Percentiles rank a stretch among this genome's conserved stretches.
Conservation (phyloP, 2,329 filamentous ascomycete species). For the Capronia epimyces region DNA sequence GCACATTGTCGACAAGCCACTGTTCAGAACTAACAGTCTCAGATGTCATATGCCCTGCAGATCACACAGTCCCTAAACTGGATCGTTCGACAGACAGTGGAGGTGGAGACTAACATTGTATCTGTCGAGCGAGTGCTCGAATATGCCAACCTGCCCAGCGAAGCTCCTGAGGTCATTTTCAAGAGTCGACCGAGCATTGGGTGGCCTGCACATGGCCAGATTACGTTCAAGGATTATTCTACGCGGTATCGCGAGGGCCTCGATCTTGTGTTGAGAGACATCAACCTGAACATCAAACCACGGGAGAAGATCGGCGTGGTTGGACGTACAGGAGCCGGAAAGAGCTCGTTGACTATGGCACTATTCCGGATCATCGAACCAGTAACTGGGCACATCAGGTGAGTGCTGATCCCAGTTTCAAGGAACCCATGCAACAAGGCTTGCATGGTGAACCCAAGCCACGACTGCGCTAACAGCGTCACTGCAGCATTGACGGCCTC, state of each 20-base stretch:
- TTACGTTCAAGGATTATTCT: slow-evolving; percentile 90
- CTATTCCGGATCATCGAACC: slow-evolving; percentile 96
- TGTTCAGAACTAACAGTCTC: slow-evolving; percentile 4
- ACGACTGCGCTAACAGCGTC: slow-evolving; percentile 5
- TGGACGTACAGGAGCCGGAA: slow-evolving; percentile 90
- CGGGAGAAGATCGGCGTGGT: slow-evolving; percentile 98
- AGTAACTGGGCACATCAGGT: slow-evolving; percentile 66
- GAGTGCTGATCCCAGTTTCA: slow-evolving; percentile 21
- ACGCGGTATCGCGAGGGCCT: slow-evolving; percentile 85
- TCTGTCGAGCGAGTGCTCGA: slow-evolving; percentile 96
- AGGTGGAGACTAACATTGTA: slow-evolving; percentile 99
- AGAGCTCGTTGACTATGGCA: slow-evolving; percentile 86
- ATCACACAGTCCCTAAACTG: slow-evolving; percentile 97
- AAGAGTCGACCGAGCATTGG: slow-evolving; percentile 79
- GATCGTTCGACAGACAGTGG: slow-evolving; percentile 97
- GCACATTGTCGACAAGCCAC: not conserved
- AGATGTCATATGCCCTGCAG: slow-evolving; percentile 92
- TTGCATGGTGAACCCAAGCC: not conserved
- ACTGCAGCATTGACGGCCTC: slow-evolving; percentile 68
- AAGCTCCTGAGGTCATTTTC: slow-evolving; percentile 89
- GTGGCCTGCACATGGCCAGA: slow-evolving; percentile 84
- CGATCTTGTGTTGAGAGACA: slow-evolving; percentile 86
- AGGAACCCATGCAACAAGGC: not conserved
- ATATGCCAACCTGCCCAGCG: slow-evolving; percentile 83
- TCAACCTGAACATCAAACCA: slow-evolving; percentile 86